Base-by-base conservation (phyloP, 1,284 basidiomycete genomes). In the Flammula alnicola region DNA sequence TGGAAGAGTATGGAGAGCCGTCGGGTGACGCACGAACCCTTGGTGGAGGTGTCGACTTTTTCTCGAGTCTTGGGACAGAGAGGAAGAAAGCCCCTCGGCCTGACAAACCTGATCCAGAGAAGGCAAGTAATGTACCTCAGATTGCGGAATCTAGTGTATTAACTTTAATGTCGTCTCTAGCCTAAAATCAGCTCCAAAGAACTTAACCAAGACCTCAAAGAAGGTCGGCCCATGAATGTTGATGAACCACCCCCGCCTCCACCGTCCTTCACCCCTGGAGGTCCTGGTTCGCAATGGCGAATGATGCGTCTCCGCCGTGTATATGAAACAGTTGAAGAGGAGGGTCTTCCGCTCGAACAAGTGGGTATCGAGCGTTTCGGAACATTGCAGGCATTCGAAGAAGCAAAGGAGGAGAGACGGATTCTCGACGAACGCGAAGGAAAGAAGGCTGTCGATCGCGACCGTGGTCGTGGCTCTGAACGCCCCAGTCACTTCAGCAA, bases 261-360 rank as follows among this genome's bases (percentile, higher is more conserved):
- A 1, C 84, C 84, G 70, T 63, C 79, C 33, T 60, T 74, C 40
- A 83, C 78, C 1, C 91, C 92, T 0, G 95, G 95, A 2, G 93
- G 92, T 0, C 91, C 95, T 2, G 96, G 96, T 8, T 93, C 92
- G 12, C 86, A 88, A 63, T 99, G 96, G 96, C 85, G 96, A 17
- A 98, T 98, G 95, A 95, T 93, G 87, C 95, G 95, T 65, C 81
- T 99, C 1, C 84, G 88, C 29, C 79, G 92, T 10, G 87, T 94
- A 1, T 94, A 91, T 65, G 95, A 98, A 67, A 82, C 90, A 3
- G 93, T 91, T 0, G 86, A 94, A 54, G 93, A 96, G 62, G 93
- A 95, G 59, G 80, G 81, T 2, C 73, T 81, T 16, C 62, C 84
- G 0, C 67, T 96, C 1, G 88, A 94, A 63, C 86, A 95, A 46